Percentiles rank a stretch among this genome's conserved stretches.
phyloP scores from a whole-genome alignment of 2,329 filamentous ascomycete genomes.

The Exophiala lecanii-corni region DNA sequence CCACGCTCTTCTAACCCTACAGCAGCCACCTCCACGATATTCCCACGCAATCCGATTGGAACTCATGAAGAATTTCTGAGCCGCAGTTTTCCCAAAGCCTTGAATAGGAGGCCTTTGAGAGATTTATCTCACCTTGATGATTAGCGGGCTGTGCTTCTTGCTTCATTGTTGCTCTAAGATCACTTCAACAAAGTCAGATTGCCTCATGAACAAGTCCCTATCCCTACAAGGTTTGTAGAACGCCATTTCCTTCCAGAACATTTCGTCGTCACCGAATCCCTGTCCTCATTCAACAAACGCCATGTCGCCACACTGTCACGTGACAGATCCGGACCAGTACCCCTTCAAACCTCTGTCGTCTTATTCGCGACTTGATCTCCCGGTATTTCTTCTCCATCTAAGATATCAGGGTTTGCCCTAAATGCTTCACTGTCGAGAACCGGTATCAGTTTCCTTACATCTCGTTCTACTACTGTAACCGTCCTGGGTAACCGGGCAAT shows the following conservation, averaged over 20 bases:
- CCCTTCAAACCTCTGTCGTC: too few relatives aligned
- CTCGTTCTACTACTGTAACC: conserved; percentile 22
- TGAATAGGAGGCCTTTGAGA: not conserved
- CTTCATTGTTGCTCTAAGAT: too few relatives aligned
- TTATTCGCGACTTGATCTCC: conserved; percentile 19
- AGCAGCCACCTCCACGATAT: not conserved
- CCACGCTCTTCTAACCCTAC: not conserved
- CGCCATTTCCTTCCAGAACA: too few relatives aligned
- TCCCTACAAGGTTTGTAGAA: too few relatives aligned
- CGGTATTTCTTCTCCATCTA: conserved; percentile 15
- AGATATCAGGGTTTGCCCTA: conserved; percentile 11
- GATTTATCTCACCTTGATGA: not conserved
- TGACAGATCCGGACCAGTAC: too few relatives aligned
- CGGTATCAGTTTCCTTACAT: conserved; percentile 16
- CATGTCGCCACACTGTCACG: too few relatives aligned
- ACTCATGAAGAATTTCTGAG: not conserved
- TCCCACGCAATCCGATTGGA: not conserved
- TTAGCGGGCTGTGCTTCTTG: not conserved
- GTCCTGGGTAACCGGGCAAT: conserved; percentile 7
- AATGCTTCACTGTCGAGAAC: conserved; percentile 17
- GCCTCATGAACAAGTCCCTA: too few relatives aligned
- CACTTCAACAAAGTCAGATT: too few relatives aligned
- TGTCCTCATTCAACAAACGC: too few relatives aligned
- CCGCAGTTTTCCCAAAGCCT: not conserved
- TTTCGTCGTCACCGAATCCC: too few relatives aligned